Conservation (phyloP, 768 basidiomycete species). For the Xerocomus potaroensis region DNA sequence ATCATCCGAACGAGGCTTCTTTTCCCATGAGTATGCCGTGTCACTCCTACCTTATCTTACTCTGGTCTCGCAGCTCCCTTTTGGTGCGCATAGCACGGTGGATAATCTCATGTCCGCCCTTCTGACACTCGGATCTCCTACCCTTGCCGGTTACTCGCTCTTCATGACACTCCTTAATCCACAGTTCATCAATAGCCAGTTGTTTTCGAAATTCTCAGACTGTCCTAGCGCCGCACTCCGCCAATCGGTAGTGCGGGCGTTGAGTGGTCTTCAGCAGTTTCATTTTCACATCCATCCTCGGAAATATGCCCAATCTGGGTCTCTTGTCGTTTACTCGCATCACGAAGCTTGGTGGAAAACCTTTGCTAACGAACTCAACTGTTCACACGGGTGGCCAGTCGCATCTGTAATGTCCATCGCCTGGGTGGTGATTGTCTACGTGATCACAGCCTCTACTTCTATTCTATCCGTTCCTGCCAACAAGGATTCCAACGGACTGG, state of each 20-base stretch:
- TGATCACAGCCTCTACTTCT: slow-evolving; percentile 14
- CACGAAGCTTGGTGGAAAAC: slow-evolving; percentile 42
- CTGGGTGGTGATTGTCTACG: slow-evolving; percentile 43
- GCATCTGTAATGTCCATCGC: slow-evolving; percentile 36
- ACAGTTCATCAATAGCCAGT: slow-evolving; percentile 20
- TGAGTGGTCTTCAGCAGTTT: slow-evolving; percentile 16
- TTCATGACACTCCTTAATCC: neutral
- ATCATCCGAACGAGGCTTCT: slow-evolving; percentile 14
- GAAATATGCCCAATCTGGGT: no score
- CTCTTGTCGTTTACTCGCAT: slow-evolving; percentile 27
- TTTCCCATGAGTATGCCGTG: neutral
- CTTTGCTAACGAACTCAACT: slow-evolving; percentile 23
- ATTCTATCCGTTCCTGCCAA: slow-evolving; percentile 12
- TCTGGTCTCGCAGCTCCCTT: neutral
- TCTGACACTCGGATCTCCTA: slow-evolving; percentile 42
- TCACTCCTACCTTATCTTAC: neutral
- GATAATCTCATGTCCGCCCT: slow-evolving; percentile 38
- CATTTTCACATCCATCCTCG: no score
- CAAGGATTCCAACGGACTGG: slow-evolving; percentile 13
- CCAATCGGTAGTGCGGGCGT: slow-evolving; percentile 23
- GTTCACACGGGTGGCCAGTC: slow-evolving; percentile 38
- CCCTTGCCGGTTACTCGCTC: slow-evolving; percentile 41
- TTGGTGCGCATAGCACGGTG: neutral
- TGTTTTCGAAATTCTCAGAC: slow-evolving; percentile 27
- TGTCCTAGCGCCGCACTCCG: slow-evolving; percentile 17